Evolutionary conservation across 164 flowering plant genomes (phyloP).

Genomic region (Buxus sempervirens): DNA sequence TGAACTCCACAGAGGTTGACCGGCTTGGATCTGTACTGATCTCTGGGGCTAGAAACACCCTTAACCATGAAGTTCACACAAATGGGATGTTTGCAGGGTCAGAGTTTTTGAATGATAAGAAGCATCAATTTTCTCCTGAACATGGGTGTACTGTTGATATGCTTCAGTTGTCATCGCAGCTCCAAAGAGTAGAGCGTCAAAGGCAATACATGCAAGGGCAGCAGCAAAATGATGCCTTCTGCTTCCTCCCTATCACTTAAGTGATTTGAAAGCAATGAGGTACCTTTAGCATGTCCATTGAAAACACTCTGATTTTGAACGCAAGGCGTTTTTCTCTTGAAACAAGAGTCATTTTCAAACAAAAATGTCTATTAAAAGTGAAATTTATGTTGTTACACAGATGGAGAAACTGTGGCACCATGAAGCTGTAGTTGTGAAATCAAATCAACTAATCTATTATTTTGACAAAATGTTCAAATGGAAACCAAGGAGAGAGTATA

Average conservation of each 20-base stretch:
- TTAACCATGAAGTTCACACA: slow-evolving; percentile 28
- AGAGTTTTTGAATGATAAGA: slow-evolving; percentile 23
- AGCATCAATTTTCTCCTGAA: slow-evolving; percentile 26
- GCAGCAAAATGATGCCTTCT: slow-evolving; percentile 38
- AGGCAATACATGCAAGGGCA: slow-evolving; percentile 35
- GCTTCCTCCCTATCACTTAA: slow-evolving; percentile 31
- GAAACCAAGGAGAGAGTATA: no score
- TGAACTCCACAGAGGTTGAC: slow-evolving; percentile 31
- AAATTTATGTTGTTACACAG: neutral
- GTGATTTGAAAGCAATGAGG: neutral
- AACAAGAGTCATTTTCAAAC: neutral
- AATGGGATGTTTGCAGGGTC: slow-evolving; percentile 32
- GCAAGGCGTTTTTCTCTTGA: neutral
- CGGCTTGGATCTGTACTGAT: slow-evolving; percentile 27
- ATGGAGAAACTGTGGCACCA: no score
- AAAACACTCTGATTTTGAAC: neutral
- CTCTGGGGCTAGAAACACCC: slow-evolving; percentile 29
- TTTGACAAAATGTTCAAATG: no score
- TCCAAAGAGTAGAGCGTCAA: slow-evolving; percentile 50
- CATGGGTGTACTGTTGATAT: slow-evolving; percentile 39
- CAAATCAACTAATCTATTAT: no score
- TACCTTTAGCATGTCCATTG: slow-evolving; percentile 1
- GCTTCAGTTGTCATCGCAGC: slow-evolving; percentile 58
- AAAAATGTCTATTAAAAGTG: neutral
- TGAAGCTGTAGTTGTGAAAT: no score